phyloP scores from a whole-genome alignment of 2,329 filamentous ascomycete genomes.

The Fusarium agapanthi region DNA sequence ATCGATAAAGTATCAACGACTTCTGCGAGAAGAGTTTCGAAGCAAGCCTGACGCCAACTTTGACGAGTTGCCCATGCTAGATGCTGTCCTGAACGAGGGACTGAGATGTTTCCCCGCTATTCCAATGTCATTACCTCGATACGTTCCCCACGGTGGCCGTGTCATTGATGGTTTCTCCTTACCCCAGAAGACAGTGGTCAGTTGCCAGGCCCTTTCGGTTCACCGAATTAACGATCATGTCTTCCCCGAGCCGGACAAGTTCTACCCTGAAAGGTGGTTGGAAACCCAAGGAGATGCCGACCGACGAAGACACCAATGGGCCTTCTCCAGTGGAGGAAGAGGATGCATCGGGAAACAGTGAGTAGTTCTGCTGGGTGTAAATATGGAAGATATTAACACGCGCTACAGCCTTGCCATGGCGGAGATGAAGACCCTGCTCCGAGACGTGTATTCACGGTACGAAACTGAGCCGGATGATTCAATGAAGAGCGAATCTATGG shows the following conservation, averaged over 20 bases:
- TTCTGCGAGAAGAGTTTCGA: conserved; percentile 62
- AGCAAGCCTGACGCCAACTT: conserved; percentile 50
- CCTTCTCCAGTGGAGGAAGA: conserved; percentile 71
- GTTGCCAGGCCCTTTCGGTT: conserved; percentile 68
- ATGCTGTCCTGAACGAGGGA: conserved; percentile 70
- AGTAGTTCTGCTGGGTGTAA: conserved; percentile 45
- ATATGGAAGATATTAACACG: neutral
- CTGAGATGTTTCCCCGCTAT: conserved; percentile 71
- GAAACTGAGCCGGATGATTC: conserved; percentile 62
- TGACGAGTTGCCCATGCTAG: conserved; percentile 66
- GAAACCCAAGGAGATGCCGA: conserved; percentile 77
- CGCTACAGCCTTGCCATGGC: conserved; percentile 62
- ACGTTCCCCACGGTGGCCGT: conserved; percentile 63
- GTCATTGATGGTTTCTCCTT: conserved; percentile 64
- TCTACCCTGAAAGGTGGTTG: conserved; percentile 86
- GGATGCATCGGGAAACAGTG: conserved; percentile 75
- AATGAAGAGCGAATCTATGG: conserved; percentile 67
- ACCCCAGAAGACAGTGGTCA: conserved; percentile 64
- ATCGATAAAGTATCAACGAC: conserved; percentile 60
- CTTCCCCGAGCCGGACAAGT: conserved; percentile 81
- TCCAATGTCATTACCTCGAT: conserved; percentile 72
- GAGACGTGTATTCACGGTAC: conserved; percentile 68
- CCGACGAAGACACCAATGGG: conserved; percentile 68
- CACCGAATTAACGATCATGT: conserved; percentile 69
- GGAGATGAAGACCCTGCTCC: conserved; percentile 73